These are phyloP conservation scores for Pyrenula massariospora DNA, from an alignment of 495 filamentous ascomycete genomes.

Conservation along the genomic window DNA sequence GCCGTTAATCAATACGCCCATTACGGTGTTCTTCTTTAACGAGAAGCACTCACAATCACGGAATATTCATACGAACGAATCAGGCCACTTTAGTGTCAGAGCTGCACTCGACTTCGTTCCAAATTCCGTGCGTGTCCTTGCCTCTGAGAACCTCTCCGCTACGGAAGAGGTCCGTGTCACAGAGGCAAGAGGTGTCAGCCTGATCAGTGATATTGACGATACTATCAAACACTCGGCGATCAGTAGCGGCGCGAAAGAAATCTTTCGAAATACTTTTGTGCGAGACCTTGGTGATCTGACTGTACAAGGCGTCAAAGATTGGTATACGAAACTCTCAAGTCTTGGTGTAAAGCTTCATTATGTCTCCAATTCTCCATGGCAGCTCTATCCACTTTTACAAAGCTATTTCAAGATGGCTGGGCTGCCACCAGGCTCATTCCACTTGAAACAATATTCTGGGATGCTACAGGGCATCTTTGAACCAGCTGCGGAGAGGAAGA, in stretches of 20 bases:
- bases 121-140: constrained; percentile 76
- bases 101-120: constrained; percentile 80
- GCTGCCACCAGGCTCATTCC: constrained; percentile 77
- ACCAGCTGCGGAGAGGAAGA: constrained; percentile 90
- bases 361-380: constrained; percentile 92
- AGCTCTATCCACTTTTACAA: constrained; percentile 79
- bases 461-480: constrained; percentile 98
- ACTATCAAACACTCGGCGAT: constrained; percentile 96
- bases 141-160: constrained; percentile 72
- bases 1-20: constrained; percentile 56
- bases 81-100: constrained; percentile 73
- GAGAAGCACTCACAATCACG: constrained; percentile 63
- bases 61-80: constrained; percentile 68
- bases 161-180: constrained; percentile 64
- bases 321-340: constrained; percentile 67
- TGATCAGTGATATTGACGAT: constrained; percentile 97
- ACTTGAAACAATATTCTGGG: constrained; percentile 88
- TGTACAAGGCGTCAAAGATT: constrained; percentile 75
- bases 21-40: constrained; percentile 92
- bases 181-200: constrained; percentile 69
- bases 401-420: constrained; percentile 71
- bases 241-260: constrained; percentile 71
- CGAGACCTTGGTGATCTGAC: constrained; percentile 71
- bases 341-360: constrained; percentile 83
- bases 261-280: constrained; percentile 90